Evolutionary conservation across 306 rosid species (phyloP).

Genomic region (Purshia tridentata): DNA sequence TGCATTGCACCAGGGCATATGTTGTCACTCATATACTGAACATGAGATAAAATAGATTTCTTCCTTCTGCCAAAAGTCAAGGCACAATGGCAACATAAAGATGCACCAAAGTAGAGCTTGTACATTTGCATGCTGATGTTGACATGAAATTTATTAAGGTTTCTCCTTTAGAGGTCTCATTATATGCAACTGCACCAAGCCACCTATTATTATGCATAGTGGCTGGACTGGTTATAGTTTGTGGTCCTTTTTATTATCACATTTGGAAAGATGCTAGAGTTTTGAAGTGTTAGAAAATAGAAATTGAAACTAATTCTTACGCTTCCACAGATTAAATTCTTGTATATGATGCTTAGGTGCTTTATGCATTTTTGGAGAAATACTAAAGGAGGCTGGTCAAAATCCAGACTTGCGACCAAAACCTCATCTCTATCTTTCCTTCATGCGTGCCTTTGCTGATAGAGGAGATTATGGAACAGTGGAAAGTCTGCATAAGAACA

Average conservation of each 20-base stretch:
- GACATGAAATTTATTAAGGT: not conserved
- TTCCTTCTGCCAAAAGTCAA: not conserved
- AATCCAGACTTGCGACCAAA: constrained; percentile 63
- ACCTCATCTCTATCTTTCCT: constrained; percentile 88
- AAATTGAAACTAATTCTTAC: not conserved
- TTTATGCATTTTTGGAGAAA: constrained; percentile 74
- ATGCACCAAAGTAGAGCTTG: not conserved
- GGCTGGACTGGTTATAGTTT: not conserved
- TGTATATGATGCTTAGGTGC: constrained; percentile 51
- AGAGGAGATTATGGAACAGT: constrained; percentile 69
- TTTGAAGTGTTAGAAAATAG: not conserved
- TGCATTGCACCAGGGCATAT: not conserved
- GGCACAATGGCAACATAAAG: not conserved
- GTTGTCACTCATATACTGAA: not conserved
- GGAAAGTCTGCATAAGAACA: constrained; percentile 53
- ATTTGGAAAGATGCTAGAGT: not conserved
- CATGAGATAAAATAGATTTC: not conserved
- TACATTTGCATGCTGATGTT: not conserved
- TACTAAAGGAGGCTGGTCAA: constrained; percentile 62
- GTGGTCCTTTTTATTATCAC: not conserved
- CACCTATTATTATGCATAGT: not conserved
- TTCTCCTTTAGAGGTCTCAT: constrained; percentile 1
- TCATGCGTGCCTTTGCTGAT: constrained; percentile 69
- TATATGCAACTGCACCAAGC: not conserved
- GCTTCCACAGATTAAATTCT: not conserved